phyloP scores from a whole-genome alignment of 352 stramenopile genomes.

The Phytophthora cactorum region DNA sequence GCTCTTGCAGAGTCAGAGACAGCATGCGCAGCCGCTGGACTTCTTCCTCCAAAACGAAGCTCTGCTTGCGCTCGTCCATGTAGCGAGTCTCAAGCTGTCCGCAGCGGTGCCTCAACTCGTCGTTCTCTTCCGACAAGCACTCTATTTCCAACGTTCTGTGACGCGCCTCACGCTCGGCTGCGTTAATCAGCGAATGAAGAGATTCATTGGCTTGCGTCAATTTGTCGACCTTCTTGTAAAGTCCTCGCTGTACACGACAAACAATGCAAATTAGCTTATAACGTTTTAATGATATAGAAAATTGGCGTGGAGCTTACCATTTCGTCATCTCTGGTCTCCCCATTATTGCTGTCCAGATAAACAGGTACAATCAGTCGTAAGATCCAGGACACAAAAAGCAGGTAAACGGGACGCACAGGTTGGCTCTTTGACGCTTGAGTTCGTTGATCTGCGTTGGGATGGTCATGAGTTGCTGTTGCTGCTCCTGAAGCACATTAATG shows the following conservation, averaged over 20 bases:
- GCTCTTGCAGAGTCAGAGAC: constrained; percentile 49
- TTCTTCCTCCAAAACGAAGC: constrained; percentile 69
- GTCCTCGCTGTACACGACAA: constrained; percentile 46
- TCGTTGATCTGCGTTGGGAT: constrained; percentile 74
- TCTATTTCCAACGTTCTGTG: constrained; percentile 74
- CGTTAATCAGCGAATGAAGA: constrained; percentile 63
- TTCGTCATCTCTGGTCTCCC: constrained; percentile 56
- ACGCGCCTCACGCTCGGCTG: constrained; percentile 67
- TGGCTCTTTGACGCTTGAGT: constrained; percentile 58
- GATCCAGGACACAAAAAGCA: background rate
- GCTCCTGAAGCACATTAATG: constrained; percentile 74
- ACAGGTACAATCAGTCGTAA: constrained; percentile 8
- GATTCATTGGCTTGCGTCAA: constrained; percentile 70
- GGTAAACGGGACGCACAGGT: constrained; percentile 41
- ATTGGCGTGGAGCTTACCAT: constrained; percentile 40
- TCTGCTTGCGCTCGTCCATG: constrained; percentile 71
- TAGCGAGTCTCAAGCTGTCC: constrained; percentile 69
- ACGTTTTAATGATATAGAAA: background rate
- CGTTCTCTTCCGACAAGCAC: constrained; percentile 80
- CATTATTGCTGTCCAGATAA: constrained; percentile 18
- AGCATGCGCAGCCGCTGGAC: constrained; percentile 62
- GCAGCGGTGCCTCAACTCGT: constrained; percentile 69
- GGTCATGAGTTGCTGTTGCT: constrained; percentile 78
- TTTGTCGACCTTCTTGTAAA: constrained; percentile 64
- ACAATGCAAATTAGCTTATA: constrained; percentile 11